These are phyloP conservation scores for Peniophora sp. DNA, from an alignment of 1,284 basidiomycete species.

Conservation along the genomic window DNA sequence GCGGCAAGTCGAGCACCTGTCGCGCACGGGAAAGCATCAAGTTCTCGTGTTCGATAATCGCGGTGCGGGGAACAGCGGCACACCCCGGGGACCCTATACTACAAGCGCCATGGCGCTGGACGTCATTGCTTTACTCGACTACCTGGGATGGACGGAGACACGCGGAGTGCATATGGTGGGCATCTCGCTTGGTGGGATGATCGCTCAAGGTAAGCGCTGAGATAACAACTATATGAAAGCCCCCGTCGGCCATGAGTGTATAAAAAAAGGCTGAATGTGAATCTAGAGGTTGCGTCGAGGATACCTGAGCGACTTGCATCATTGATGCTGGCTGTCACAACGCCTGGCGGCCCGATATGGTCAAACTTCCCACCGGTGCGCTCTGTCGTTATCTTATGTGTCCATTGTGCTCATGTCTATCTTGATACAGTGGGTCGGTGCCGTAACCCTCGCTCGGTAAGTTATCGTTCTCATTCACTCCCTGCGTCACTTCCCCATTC, in stretches of 20 bases:
- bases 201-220: slow-evolving; percentile 52
- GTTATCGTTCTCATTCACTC: slow-evolving; percentile 11
- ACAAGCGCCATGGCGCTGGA: slow-evolving; percentile 80
- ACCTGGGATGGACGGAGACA: slow-evolving; percentile 63
- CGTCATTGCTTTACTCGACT: slow-evolving; percentile 58
- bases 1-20: slow-evolving; percentile 53
- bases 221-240: background rate
- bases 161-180: slow-evolving; percentile 70
- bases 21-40: slow-evolving; percentile 36
- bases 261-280: background rate
- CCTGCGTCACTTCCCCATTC: background rate
- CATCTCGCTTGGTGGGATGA: slow-evolving; percentile 82
- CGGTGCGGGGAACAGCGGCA: slow-evolving; percentile 74
- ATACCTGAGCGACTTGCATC: slow-evolving; percentile 65
- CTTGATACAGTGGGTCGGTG: slow-evolving; percentile 19
- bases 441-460: slow-evolving; percentile 31
- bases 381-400: slow-evolving; percentile 2
- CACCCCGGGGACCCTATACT: slow-evolving; percentile 64
- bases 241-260: background rate
- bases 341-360: slow-evolving; percentile 51
- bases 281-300: slow-evolving; percentile 52
- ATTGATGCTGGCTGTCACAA: slow-evolving; percentile 64
- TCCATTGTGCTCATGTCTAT: background rate
- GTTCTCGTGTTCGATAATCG: slow-evolving; percentile 83
- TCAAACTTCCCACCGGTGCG: slow-evolving; percentile 55